Conservation (phyloP, 768 basidiomycete species). For the Zangia roseola region DNA sequence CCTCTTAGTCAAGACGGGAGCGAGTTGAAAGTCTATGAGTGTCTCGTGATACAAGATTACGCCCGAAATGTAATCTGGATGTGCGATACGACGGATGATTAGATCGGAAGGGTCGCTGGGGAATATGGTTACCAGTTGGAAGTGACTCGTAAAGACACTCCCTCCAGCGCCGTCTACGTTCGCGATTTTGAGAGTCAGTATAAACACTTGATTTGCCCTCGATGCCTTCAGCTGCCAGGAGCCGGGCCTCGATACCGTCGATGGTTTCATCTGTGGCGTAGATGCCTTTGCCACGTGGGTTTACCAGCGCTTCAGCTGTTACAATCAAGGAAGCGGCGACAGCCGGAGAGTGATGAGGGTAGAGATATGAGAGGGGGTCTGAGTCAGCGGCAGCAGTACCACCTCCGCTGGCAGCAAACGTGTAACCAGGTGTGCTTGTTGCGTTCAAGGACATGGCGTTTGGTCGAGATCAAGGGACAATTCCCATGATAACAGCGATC, state of each 20-base stretch:
- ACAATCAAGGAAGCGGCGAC: constrained; percentile 44
- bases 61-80: constrained; percentile 47
- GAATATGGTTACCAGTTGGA: constrained; percentile 34
- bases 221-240: constrained; percentile 36
- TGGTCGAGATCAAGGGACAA: constrained; percentile 3
- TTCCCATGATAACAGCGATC: neutral
- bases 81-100: neutral
- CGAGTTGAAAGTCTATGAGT: constrained; percentile 49
- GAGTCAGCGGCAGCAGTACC: constrained; percentile 2
- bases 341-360: constrained; percentile 40
- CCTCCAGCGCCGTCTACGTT: constrained; percentile 44
- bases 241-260: constrained; percentile 39
- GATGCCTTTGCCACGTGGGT: constrained; percentile 49
- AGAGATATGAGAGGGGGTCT: constrained; percentile 30
- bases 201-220: constrained; percentile 21
- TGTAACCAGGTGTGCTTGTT: constrained; percentile 28
- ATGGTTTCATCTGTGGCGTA: constrained; percentile 55
- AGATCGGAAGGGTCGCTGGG: neutral
- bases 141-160: constrained; percentile 43
- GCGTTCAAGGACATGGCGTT: constrained; percentile 19
- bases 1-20: constrained; percentile 40
- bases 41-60: constrained; percentile 52
- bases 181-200: constrained; percentile 37
- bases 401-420: constrained; percentile 28
- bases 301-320: constrained; percentile 44